Percentiles rank a stretch among this genome's conserved stretches.
Evolutionary conservation across 192 early-diverging fungal genomes (phyloP).

Genomic region (Podila clonocystis): DNA sequence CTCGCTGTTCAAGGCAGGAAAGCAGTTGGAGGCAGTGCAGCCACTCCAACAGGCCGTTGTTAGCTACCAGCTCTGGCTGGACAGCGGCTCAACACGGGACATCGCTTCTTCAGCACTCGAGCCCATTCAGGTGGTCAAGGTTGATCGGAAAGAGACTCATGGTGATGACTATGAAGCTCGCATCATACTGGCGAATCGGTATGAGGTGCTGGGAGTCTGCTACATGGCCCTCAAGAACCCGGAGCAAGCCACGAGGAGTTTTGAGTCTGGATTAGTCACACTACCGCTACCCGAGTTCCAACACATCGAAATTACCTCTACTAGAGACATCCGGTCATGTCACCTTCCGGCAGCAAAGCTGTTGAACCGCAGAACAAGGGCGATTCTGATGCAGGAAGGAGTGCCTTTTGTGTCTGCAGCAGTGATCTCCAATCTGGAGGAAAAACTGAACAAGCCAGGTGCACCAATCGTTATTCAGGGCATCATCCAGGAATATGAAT

Average conservation of each 20-base stretch:
- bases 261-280: slow-evolving; percentile 19
- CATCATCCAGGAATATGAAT: slow-evolving; percentile 36
- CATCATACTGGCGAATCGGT: slow-evolving; percentile 24
- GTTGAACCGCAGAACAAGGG: slow-evolving; percentile 17
- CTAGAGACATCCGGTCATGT: slow-evolving; percentile 2
- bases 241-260: slow-evolving; percentile 4
- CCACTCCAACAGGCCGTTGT: slow-evolving; percentile 41
- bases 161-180: slow-evolving; percentile 4
- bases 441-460: slow-evolving; percentile 10
- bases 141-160: background rate
- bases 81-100: slow-evolving; percentile 1
- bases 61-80: slow-evolving; percentile 16
- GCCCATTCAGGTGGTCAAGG: background rate
- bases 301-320: slow-evolving; percentile 4
- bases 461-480: slow-evolving; percentile 18
- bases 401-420: slow-evolving; percentile 12
- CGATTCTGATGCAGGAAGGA: slow-evolving; percentile 15
- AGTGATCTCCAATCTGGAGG: background rate
- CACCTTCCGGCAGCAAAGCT: slow-evolving; percentile 32
- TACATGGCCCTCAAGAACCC: slow-evolving; percentile 14
- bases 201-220: slow-evolving; percentile 40
- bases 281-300: slow-evolving; percentile 20
- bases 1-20: slow-evolving; percentile 34
- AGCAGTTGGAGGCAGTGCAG: slow-evolving; percentile 36
- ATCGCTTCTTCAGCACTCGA: background rate